Evolutionary conservation across 2,329 filamentous ascomycete species (phyloP).

Genomic region (Aureobasidium sp.): DNA sequence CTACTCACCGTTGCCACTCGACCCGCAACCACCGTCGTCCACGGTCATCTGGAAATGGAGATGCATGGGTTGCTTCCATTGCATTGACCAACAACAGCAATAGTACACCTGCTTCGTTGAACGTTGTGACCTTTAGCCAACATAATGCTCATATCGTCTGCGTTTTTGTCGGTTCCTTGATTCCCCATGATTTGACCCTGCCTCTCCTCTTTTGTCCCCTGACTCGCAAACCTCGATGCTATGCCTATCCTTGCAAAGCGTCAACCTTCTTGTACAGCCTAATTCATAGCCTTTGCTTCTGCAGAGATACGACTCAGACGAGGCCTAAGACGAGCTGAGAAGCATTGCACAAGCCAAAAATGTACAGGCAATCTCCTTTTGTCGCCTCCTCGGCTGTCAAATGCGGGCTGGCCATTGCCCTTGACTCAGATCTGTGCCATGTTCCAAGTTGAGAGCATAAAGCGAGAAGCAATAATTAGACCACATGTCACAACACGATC

Average conservation of each 20-base stretch:
- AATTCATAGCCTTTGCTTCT: background rate
- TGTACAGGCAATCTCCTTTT: background rate
- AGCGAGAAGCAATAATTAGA: background rate
- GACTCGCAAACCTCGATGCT: conserved; percentile 8
- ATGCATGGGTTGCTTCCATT: conserved; percentile 4
- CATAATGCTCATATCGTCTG: background rate
- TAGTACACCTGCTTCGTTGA: conserved; percentile 4
- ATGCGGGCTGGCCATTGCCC: background rate
- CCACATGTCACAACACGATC: background rate
- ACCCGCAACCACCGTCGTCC: background rate
- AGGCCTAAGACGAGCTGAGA: background rate
- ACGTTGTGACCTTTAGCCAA: background rate
- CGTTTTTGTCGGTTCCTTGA: background rate
- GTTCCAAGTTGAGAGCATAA: background rate
- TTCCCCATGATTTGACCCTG: background rate
- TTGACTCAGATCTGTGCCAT: background rate
- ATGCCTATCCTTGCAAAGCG: background rate
- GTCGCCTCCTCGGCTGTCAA: background rate
- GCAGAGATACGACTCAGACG: background rate
- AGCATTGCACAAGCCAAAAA: background rate
- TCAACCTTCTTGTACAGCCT: conserved; percentile 4
- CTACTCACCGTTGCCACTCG: conserved; percentile 8
- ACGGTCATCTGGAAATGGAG: background rate
- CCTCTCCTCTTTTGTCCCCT: background rate
- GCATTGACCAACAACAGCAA: conserved; percentile 4